These are phyloP conservation scores for Trichopus zeylanicus DNA, from an alignment of 116 monocot genomes.

Conservation along the genomic window DNA sequence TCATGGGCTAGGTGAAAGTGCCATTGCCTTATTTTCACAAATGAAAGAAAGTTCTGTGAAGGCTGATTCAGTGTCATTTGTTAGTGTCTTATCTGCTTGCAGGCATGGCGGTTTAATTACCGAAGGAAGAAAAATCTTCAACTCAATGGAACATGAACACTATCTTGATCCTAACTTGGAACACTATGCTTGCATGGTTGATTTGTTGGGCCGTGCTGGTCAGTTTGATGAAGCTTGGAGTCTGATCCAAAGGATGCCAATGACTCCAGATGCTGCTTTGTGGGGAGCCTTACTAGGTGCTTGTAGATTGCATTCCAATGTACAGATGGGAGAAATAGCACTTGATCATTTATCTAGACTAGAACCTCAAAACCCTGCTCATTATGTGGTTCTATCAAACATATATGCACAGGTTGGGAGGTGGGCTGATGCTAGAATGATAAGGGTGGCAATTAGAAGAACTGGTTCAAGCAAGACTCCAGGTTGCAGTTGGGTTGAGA, in stretches of 20 bases:
- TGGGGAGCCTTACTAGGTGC: constrained; percentile 79
- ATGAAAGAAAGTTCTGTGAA: constrained; percentile 28
- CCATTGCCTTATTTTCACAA: constrained; percentile 34
- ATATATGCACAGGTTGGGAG: constrained; percentile 62
- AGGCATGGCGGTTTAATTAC: constrained; percentile 64
- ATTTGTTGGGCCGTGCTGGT: constrained; percentile 69
- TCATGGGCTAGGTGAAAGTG: constrained; percentile 44
- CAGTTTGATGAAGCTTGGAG: constrained; percentile 52
- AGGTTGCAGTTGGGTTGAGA: constrained; percentile 75
- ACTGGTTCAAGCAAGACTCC: constrained; percentile 41
- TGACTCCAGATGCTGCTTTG: constrained; percentile 40
- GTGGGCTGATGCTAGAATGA: constrained; percentile 52
- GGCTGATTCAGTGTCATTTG: constrained; percentile 41
- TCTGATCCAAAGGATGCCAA: constrained; percentile 47
- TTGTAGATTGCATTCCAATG: constrained; percentile 51
- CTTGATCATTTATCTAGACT: constrained; percentile 38
- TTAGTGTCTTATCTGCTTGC: constrained; percentile 68
- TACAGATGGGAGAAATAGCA: constrained; percentile 49
- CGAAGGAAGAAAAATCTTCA: constrained; percentile 57
- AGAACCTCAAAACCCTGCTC: constrained; percentile 44
- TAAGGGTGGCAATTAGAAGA: constrained; percentile 31
- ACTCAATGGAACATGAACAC: constrained; percentile 34
- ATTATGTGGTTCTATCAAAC: constrained; percentile 59
- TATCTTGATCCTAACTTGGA: constrained; percentile 41
- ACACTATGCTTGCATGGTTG: constrained; percentile 81